Evolutionary conservation across 768 basidiomycete species (phyloP).

Genomic region (Phallus indusiatus): DNA sequence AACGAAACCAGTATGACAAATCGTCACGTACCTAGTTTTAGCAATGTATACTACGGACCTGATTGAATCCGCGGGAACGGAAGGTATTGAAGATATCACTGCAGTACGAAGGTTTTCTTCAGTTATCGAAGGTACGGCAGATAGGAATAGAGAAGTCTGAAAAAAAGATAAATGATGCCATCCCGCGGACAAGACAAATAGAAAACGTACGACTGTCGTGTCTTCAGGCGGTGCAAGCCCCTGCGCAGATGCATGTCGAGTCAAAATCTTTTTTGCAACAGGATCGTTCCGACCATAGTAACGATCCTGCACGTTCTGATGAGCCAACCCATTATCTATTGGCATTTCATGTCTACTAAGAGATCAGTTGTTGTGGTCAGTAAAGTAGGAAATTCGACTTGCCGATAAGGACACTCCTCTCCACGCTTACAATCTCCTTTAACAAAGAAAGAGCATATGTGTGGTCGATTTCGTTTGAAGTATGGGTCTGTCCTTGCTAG

Average conservation of each 20-base stretch:
- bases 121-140: constrained; percentile 63
- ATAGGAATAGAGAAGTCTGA: constrained; percentile 81
- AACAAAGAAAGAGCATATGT: constrained; percentile 89
- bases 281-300: constrained; percentile 92
- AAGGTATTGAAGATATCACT: constrained; percentile 59
- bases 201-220: constrained; percentile 58
- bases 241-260: constrained; percentile 65
- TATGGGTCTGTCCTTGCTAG: constrained; percentile 93
- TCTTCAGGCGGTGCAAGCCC: constrained; percentile 91
- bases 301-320: constrained; percentile 91
- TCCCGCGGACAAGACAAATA: not conserved
- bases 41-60: constrained; percentile 81
- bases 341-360: constrained; percentile 78
- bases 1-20: not conserved
- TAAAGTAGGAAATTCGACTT: constrained; percentile 13
- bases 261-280: constrained; percentile 85
- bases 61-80: constrained; percentile 51
- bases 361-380: not conserved
- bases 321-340: constrained; percentile 67
- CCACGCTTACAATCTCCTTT: constrained; percentile 95
- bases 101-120: constrained; percentile 67
- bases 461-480: constrained; percentile 93
- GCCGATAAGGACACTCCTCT: constrained; percentile 84
- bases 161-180: constrained; percentile 1
- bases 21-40: constrained; percentile 51